Evolutionary conservation across 2,329 filamentous ascomycete genomes (phyloP), one percentile per base, ranked within the genome.

Genomic region (Colletotrichum tabaci): DNA sequence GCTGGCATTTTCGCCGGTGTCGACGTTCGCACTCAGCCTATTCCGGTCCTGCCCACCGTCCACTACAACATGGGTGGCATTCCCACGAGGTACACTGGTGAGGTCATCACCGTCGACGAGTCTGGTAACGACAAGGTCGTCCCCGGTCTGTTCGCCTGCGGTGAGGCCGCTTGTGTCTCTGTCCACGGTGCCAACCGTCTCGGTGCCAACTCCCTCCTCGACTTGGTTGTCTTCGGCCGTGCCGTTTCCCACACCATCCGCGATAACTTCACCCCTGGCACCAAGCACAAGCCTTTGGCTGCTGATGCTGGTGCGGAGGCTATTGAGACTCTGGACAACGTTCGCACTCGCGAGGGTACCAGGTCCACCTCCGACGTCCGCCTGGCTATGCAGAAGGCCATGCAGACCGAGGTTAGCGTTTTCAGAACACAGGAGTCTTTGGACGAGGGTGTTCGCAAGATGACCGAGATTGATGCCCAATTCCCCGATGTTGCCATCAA

Each of bases 21-120:
- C 78, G 96, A 99, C 83, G 96, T 99, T 77, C 93, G 92, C 80
- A 98, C 98, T 88, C 94, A 98, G 86, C 96, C 96, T 75, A 98
- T 98, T 77, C 96, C 96, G 73, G 96, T 98, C 76, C 89, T 98
- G 74, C 96, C 96, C 70, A 98, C 96, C 55, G 96, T 98, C 76
- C 95, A 99, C 89, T 99, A 99, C 90, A 98, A 98, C 90, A 99
- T 98, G 96, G 96, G 96, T 84, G 96, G 96, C 89, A 98, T 99
- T 77, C 96, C 96, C 63, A 98, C 96, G 76, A 94, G 94, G 80
- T 98, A 98, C 89, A 98, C 94, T 74, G 96, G 96, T 83, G 95
- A 99, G 86, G 96, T 98, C 73, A 85, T 99, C 77, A 97, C 94
- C 21, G 87, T 97, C 63, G 94, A 98, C 77, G 92, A 93, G 80